A percentile compares a stretch with the other conserved stretches of the same genome.
phyloP scores from a whole-genome alignment of 164 flowering plant species.

The Kingdonia uniflora region DNA sequence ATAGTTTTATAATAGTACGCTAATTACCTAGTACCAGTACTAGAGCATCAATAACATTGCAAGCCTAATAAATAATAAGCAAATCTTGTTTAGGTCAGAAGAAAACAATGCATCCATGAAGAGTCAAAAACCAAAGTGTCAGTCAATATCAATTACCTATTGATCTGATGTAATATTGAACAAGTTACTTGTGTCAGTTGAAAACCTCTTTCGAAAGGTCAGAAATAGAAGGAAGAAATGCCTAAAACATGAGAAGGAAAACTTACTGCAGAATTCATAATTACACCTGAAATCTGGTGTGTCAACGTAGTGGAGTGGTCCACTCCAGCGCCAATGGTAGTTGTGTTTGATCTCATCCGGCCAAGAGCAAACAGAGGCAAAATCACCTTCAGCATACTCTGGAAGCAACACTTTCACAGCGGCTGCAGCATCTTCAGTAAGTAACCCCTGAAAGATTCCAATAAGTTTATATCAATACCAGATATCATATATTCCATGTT shows the following conservation, averaged over 20 bases:
- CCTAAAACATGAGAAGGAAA: not conserved
- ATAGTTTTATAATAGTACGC: too few species aligned
- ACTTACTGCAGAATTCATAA: constrained; percentile 76
- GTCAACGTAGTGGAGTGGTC: constrained; percentile 73
- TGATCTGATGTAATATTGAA: too few species aligned
- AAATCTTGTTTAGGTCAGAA: too few species aligned
- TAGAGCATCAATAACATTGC: too few species aligned
- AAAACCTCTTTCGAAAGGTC: too few species aligned
- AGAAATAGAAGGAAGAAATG: too few species aligned
- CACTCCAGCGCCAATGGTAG: constrained; percentile 63
- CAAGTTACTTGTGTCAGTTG: too few species aligned
- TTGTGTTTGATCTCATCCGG: constrained; percentile 56
- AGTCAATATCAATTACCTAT: too few species aligned
- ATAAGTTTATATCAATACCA: not conserved
- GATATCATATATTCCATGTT: not conserved
- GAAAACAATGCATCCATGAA: too few species aligned
- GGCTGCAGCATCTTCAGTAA: constrained; percentile 46
- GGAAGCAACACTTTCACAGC: constrained; percentile 76
- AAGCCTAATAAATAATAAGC: too few species aligned
- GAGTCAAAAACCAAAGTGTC: too few species aligned
- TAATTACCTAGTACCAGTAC: too few species aligned
- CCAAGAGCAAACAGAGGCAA: constrained; percentile 88
- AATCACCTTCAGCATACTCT: constrained; percentile 66
- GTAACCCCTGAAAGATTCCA: constrained; percentile 38
- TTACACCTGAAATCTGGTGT: constrained; percentile 92